Base-by-base conservation (phyloP, 495 filamentous ascomycete species). In the Polyplosphaeria fusca region DNA sequence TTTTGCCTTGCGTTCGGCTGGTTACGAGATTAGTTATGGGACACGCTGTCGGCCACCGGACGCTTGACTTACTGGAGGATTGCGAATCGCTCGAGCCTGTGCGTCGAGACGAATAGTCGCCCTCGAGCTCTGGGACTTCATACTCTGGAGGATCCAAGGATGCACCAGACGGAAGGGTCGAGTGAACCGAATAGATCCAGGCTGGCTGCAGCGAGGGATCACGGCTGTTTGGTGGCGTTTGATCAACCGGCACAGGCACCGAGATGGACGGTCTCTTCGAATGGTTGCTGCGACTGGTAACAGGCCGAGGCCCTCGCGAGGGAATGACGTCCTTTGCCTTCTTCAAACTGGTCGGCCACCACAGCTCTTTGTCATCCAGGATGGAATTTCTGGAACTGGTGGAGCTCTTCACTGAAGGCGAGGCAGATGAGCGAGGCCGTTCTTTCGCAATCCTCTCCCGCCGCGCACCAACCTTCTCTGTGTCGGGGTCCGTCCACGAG, bases 381-480 rank as follows among this genome's bases (percentile, higher is more conserved):
- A 57, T 48, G 22, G 59, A 62, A 22, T 47, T 62, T 30, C 35
- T 51, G n/a, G 59, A 56, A 42, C 59, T 60, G 19, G 16, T 47
- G 1, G 49, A 51, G 26, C 61, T 61, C 39, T 40, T 60, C 26
- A 60, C n/a, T 1, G 63, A 66, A 11, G 51, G 38, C 20, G 56
- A 18, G 24, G 47, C 37, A 35, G 62, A 53, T 13, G 57, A 23
- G 19, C 4, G 23, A 1, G 46, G 25, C 11, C 58, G 55, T 19
- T 64, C 57, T 50, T 46, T 46, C 11, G 52, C 38, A 7, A 52
- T 61, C 25, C 61, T 50, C 53, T 67, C 52, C 30, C 44, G 52
- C 12, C 61, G 60, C 24, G 57, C 47, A 14, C 60, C 64, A 5
- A 67, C 61, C 32, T 58, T 64, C 45, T 61, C 56, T 13, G 42